A percentile compares a stretch with the other conserved stretches of the same genome.
Conservation (phyloP, 2,329 filamentous ascomycete genomes). For the Trichoderma cornu-damae region DNA sequence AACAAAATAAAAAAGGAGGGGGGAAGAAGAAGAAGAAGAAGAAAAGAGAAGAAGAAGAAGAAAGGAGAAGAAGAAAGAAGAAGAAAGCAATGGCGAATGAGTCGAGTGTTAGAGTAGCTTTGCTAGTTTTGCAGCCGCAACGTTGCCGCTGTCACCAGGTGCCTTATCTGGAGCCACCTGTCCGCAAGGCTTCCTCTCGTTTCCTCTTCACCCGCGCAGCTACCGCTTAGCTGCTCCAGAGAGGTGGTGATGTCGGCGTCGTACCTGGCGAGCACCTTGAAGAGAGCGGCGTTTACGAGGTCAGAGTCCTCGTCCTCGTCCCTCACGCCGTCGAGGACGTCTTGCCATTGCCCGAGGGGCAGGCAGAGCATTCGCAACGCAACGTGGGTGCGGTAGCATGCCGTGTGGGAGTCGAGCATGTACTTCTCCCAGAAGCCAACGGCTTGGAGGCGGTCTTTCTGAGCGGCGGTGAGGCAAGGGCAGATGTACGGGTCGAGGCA, state of each 20-base stretch:
- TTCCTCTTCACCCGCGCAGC: slow-evolving; percentile 30
- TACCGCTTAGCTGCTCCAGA: slow-evolving; percentile 29
- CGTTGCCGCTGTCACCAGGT: slow-evolving; percentile 23
- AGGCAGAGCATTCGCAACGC: slow-evolving; percentile 41
- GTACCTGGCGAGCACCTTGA: slow-evolving; percentile 33
- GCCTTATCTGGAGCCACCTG: slow-evolving; percentile 28
- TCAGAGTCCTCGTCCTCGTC: slow-evolving; percentile 44
- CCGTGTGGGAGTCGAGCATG: slow-evolving; percentile 44
- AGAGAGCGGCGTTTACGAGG: slow-evolving; percentile 35
- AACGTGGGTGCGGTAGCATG: slow-evolving; percentile 54
- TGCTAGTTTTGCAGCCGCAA: slow-evolving; percentile 18
- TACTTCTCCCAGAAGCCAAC: slow-evolving; percentile 48
- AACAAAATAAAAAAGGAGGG: background rate
- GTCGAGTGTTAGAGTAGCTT: background rate
- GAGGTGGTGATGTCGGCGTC: slow-evolving; percentile 30
- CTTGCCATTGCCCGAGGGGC: slow-evolving; percentile 37
- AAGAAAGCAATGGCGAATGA: background rate
- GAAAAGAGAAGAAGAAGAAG: background rate
- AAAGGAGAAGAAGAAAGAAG: background rate
- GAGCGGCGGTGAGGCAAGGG: slow-evolving; percentile 32
- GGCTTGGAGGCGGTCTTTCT: slow-evolving; percentile 40
- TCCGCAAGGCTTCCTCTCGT: slow-evolving; percentile 21
- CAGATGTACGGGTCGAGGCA: slow-evolving; percentile 45
- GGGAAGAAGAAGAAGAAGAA: background rate
- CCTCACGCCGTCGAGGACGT: slow-evolving; percentile 41